Conservation (phyloP, 129 eudicot genomes). For the Lactuca sativa region DNA sequence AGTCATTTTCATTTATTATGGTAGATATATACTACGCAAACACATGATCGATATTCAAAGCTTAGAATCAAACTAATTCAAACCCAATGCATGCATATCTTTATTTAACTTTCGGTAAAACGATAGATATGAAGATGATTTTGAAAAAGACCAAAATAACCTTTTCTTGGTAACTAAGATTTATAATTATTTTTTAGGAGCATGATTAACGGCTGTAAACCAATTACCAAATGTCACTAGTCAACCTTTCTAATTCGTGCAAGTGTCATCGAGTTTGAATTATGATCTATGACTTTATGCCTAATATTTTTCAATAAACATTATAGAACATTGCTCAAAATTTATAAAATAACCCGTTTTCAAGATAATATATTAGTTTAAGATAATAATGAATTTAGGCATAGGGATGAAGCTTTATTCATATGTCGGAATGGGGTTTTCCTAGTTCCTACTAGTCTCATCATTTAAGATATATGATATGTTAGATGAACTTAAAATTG, state of each 20-base stretch:
- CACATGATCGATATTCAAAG: not conserved
- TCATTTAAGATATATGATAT: not conserved
- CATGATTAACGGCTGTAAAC: not conserved
- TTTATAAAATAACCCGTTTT: no score
- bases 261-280: not conserved
- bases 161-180: not conserved
- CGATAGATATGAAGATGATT: not conserved
- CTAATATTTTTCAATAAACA: not conserved
- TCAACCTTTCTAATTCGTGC: not conserved
- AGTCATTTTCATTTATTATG: no score
- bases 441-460: not conserved
- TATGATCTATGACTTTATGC: not conserved
- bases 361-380: no score
- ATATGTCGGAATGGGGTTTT: not conserved
- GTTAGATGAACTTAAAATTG: not conserved
- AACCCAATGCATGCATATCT: not conserved
- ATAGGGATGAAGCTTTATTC: not conserved
- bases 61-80: constrained; percentile 10
- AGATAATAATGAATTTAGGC: not conserved
- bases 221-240: not conserved
- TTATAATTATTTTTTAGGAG: not conserved
- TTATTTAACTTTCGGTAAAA: not conserved
- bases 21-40: not conserved
- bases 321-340: not conserved
- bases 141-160: not conserved